Conservation (phyloP, 2,329 filamentous ascomycete genomes). For the Hypoxylon sp. region DNA sequence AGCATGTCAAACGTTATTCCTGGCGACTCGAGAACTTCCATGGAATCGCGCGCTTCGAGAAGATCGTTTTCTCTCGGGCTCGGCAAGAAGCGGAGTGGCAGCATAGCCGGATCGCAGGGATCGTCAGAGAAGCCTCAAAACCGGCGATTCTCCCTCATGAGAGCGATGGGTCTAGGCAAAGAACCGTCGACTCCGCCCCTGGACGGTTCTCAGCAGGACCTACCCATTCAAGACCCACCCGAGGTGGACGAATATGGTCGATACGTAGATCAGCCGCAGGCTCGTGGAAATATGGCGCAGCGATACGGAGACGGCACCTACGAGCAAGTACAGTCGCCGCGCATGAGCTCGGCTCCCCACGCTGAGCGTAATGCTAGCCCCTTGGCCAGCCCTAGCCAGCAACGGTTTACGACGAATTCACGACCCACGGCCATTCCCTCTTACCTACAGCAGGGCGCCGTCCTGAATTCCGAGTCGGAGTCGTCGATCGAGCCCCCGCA, state of each 20-base stretch:
- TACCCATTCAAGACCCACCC: slow-evolving; percentile 60
- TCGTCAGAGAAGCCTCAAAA: slow-evolving; percentile 61
- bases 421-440: slow-evolving; percentile 55
- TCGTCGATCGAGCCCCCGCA: slow-evolving; percentile 58
- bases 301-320: slow-evolving; percentile 51
- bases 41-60: slow-evolving; percentile 72
- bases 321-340: slow-evolving; percentile 47
- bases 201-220: slow-evolving; percentile 59
- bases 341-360: slow-evolving; percentile 39
- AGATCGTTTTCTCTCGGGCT: slow-evolving; percentile 75
- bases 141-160: slow-evolving; percentile 76
- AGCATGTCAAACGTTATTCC: slow-evolving; percentile 83
- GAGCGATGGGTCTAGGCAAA: slow-evolving; percentile 67
- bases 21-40: slow-evolving; percentile 67
- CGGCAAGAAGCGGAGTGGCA: slow-evolving; percentile 75
- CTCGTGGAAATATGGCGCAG: slow-evolving; percentile 35
- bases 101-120: slow-evolving; percentile 64
- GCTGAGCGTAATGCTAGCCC: slow-evolving; percentile 45
- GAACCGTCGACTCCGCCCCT: slow-evolving; percentile 58
- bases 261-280: slow-evolving; percentile 45
- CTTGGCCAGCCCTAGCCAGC: slow-evolving; percentile 49
- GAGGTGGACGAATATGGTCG: slow-evolving; percentile 49
- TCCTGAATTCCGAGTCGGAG: slow-evolving; percentile 61
- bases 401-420: slow-evolving; percentile 52
- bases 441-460: slow-evolving; percentile 57